Conservation (phyloP, 2,329 filamentous ascomycete species). For the Cordyceps farinosa region DNA sequence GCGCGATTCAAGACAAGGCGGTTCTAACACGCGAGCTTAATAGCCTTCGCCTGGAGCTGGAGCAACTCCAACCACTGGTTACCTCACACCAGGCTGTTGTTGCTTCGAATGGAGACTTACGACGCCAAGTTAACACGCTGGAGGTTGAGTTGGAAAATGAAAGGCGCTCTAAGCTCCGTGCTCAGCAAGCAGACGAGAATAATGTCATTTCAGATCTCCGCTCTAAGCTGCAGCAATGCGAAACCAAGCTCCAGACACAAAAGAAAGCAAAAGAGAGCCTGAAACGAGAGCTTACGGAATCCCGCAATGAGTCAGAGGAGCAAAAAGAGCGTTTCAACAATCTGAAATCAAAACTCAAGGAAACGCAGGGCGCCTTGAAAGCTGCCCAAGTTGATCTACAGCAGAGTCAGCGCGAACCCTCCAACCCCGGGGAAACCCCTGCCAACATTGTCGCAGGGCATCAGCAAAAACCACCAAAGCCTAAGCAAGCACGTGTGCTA, state of each 20-base stretch:
- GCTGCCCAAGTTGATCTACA: conserved; percentile 59
- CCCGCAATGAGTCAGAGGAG: conserved; percentile 58
- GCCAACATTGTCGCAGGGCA: neutral
- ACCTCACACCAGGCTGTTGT: conserved; percentile 63
- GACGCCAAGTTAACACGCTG: conserved; percentile 71
- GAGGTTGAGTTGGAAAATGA: conserved; percentile 83
- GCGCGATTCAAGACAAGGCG: conserved; percentile 59
- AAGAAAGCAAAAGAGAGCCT: conserved; percentile 45
- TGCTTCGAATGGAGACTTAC: conserved; percentile 74
- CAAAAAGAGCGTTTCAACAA: conserved; percentile 69
- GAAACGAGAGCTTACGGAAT: conserved; percentile 52
- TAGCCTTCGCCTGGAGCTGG: conserved; percentile 52
- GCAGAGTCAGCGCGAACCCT: conserved; percentile 45
- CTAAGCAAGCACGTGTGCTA: neutral
- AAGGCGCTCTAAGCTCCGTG: conserved; percentile 40
- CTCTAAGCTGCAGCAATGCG: conserved; percentile 33
- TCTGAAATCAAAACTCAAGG: conserved; percentile 65
- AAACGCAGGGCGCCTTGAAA: conserved; percentile 45
- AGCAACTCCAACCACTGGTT: conserved; percentile 54
- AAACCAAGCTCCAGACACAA: conserved; percentile 37
- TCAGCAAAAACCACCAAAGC: neutral
- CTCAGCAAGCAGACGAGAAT: conserved; percentile 27
- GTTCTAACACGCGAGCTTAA: conserved; percentile 50
- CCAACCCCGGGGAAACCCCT: neutral
- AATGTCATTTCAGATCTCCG: conserved; percentile 34